Evolutionary conservation across 345 rosid species (phyloP), one percentile per base, ranked within the genome.

Genomic region (Linum trigynum): DNA sequence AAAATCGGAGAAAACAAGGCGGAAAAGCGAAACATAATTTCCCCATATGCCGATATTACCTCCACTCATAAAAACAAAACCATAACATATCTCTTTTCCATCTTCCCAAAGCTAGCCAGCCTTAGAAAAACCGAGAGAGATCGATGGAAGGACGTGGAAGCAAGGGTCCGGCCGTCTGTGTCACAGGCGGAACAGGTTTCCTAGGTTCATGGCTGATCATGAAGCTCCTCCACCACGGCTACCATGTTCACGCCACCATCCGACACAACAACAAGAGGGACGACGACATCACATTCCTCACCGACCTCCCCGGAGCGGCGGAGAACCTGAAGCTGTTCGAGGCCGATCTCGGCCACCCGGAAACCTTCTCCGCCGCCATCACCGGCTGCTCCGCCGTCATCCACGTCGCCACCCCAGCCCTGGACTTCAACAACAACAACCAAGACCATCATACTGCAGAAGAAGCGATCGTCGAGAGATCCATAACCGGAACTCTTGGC

Each of bases 351-450:
- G 48, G 39, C 37, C 68, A 75, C 41, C 86, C 83, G 8, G 83
- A 79, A 14, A 83, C 82, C 57, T 88, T 84, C 62, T 71, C 65
- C 35, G 75, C 70, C 7, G 88, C 92, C 40, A 76, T 88, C 32
- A 73, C 75, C 37, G 90, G 88, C 17, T 88, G 96, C 71, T 66
- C 32, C 1, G 86, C 84, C 0, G 85, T 88, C 1, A 74, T 86
- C 63, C 96, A 84, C 57, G 81, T 86, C 43, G 92, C 91, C 5
- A 72, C 79, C 11, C 84, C 90, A 0, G 51, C 32, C 32, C 32
- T 80, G 61, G 87, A 86, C 55, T 59, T 68, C 12, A 61, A 62
- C 40, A 59, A 42, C 0, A 59, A 59, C 64, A 62, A 67, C n/a
- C n/a, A n/a, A 59, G 53, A 6, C 53, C 11, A 15, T 48, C 14